Evolutionary conservation across 192 early-diverging fungal species (phyloP).

Genomic region (Rhizophagus clarus): DNA sequence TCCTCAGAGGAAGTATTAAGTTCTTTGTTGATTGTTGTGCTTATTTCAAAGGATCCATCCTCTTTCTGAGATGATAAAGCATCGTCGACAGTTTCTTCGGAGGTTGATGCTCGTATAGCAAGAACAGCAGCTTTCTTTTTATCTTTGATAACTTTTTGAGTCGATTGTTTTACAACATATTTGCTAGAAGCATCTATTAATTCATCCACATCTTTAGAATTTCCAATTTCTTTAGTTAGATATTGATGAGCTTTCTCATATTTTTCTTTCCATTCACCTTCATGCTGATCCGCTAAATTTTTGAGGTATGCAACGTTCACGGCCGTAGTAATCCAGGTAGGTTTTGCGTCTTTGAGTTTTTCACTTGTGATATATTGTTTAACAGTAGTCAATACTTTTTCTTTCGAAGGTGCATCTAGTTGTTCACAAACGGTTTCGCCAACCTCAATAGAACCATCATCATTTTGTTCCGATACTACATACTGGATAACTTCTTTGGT

Average conservation of each 20-base stretch:
- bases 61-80: not conserved
- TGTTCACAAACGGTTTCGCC: not conserved
- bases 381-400: not conserved
- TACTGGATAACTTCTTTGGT: not conserved
- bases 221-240: not conserved
- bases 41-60: conserved; percentile 17
- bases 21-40: not conserved
- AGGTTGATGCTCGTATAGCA: not conserved
- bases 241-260: conserved; percentile 8
- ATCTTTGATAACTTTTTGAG: not conserved
- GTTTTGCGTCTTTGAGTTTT: conserved; percentile 6
- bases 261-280: conserved; percentile 14
- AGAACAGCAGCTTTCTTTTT: not conserved
- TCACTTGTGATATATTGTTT: not conserved
- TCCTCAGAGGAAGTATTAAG: not conserved
- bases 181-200: not conserved
- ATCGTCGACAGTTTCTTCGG: not conserved
- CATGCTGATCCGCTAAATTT: not conserved
- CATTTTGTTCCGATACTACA: conserved; percentile 8
- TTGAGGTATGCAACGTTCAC: conserved; percentile 3
- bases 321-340: not conserved
- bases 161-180: conserved; percentile 2
- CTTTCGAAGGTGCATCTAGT: not conserved
- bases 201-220: not conserved
- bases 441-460: not conserved